A percentile compares a stretch with the other conserved stretches of the same genome.
Evolutionary conservation across 108 stramenopile genomes (phyloP).

Genomic region (Skeletonema menzelii): DNA sequence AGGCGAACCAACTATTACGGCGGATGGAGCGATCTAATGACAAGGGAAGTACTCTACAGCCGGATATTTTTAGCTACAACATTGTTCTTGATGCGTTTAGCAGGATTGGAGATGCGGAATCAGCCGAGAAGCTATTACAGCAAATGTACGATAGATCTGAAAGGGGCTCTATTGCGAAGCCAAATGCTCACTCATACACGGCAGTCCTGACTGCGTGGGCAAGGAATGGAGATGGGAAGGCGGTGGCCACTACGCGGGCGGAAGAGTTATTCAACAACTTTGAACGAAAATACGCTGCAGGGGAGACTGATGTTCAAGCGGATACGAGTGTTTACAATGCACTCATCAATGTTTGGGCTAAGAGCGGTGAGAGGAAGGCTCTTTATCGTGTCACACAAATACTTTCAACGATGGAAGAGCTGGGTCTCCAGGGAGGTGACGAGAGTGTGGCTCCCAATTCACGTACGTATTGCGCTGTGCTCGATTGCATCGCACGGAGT

Average conservation of each 20-base stretch:
- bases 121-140: constrained; percentile 28
- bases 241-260: constrained; percentile 20
- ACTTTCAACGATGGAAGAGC: constrained; percentile 32
- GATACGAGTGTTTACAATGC: constrained; percentile 41
- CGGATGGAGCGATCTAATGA: constrained; percentile 29
- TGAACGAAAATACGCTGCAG: constrained; percentile 33
- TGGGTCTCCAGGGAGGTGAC: constrained; percentile 39
- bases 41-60: constrained; percentile 20
- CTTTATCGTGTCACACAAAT: constrained; percentile 34
- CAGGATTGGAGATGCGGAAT: constrained; percentile 35
- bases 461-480: constrained; percentile 36
- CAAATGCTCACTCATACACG: constrained; percentile 35
- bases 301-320: constrained; percentile 22
- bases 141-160: constrained; percentile 23
- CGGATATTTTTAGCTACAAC: constrained; percentile 46
- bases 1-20: constrained; percentile 23
- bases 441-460: constrained; percentile 35
- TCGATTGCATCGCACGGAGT: constrained; percentile 32
- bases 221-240: constrained; percentile 25
- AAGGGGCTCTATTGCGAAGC: constrained; percentile 1
- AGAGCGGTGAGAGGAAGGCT: constrained; percentile 33
- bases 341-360: constrained; percentile 41
- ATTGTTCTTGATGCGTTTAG: constrained; percentile 47
- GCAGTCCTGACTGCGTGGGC: constrained; percentile 37
- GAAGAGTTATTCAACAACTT: constrained; percentile 38